phyloP scores from a whole-genome alignment of 164 flowering plant genomes.

The Pachysandra terminalis region DNA sequence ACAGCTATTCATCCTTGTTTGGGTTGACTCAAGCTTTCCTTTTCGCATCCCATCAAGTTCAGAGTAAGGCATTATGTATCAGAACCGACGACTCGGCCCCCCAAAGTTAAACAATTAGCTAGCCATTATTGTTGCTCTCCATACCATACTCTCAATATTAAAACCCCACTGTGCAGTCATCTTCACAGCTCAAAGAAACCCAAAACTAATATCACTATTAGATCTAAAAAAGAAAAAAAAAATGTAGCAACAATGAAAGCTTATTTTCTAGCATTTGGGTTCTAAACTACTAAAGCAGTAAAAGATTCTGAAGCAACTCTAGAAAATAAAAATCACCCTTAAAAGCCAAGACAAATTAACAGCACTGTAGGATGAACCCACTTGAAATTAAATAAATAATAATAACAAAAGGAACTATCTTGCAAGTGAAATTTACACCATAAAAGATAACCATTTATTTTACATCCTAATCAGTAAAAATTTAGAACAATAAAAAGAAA shows the following conservation, averaged over 20 bases:
- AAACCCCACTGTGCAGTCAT: slow-evolving; percentile 9
- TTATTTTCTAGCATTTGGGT: slow-evolving; percentile 1
- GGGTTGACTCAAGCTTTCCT: slow-evolving; percentile 44
- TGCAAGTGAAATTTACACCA: not conserved
- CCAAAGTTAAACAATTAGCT: slow-evolving; percentile 13
- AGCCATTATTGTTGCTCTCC: slow-evolving; percentile 18
- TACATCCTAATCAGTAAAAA: not conserved
- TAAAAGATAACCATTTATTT: not conserved
- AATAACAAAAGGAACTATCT: not conserved
- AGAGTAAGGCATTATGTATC: slow-evolving; percentile 54
- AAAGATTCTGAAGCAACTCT: not conserved
- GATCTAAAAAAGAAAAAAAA: slow-evolving; percentile 8
- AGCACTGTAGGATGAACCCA: slow-evolving; percentile 5
- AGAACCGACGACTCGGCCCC: slow-evolving; percentile 14
- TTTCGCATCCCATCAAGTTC: slow-evolving; percentile 49
- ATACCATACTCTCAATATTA: slow-evolving; percentile 1
- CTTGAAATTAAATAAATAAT: not conserved
- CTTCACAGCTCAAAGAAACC: not conserved
- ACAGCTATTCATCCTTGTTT: slow-evolving; percentile 25
- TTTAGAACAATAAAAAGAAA: not conserved
- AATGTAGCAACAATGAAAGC: slow-evolving; percentile 6
- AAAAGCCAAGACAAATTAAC: not conserved
- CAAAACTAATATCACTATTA: slow-evolving; percentile 5
- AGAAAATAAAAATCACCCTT: not conserved
- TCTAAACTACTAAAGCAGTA: not conserved